Conservation (phyloP, 1,284 basidiomycete genomes). For the Cutaneotrichosporon dermatis region DNA sequence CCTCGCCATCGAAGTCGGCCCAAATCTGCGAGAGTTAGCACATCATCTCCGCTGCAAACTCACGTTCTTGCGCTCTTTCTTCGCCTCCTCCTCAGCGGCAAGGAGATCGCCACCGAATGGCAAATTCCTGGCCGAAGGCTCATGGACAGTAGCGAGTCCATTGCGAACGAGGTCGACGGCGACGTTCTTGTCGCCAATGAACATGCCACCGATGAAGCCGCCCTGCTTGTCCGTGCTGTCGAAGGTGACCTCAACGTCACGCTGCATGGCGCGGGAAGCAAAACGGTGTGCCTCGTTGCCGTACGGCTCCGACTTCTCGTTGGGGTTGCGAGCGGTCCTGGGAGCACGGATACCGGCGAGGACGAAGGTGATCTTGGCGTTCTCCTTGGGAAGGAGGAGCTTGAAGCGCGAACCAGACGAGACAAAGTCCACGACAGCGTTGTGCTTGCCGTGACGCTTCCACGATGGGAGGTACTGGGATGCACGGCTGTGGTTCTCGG, state of each 20-base stretch:
- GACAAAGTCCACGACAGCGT: constrained; percentile 88
- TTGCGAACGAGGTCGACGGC: constrained; percentile 78
- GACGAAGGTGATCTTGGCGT: constrained; percentile 82
- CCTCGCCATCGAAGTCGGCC: constrained; percentile 71
- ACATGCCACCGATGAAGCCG: constrained; percentile 89
- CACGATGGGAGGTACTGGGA: constrained; percentile 82
- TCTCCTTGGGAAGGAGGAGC: constrained; percentile 85
- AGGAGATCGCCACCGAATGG: constrained; percentile 73
- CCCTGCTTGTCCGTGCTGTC: constrained; percentile 89
- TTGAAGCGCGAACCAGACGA: constrained; percentile 91
- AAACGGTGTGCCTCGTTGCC: constrained; percentile 80
- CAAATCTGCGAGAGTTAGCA: constrained; percentile 60
- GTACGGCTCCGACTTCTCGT: constrained; percentile 85
- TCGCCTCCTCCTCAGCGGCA: constrained; percentile 80
- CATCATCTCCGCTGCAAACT: constrained; percentile 29
- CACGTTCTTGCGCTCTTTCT: constrained; percentile 70
- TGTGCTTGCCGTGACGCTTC: constrained; percentile 78
- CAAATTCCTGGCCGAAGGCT: constrained; percentile 77
- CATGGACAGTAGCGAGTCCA: constrained; percentile 71
- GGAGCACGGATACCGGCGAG: constrained; percentile 81
- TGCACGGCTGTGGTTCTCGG: constrained; percentile 74
- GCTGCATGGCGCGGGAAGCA: constrained; percentile 78
- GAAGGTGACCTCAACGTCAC: constrained; percentile 89
- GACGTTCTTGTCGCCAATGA: constrained; percentile 71
- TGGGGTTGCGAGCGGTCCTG: constrained; percentile 69